These are phyloP conservation scores for Avena atlantica DNA, from an alignment of 176 grass and related monocot genomes.

Conservation along the genomic window DNA sequence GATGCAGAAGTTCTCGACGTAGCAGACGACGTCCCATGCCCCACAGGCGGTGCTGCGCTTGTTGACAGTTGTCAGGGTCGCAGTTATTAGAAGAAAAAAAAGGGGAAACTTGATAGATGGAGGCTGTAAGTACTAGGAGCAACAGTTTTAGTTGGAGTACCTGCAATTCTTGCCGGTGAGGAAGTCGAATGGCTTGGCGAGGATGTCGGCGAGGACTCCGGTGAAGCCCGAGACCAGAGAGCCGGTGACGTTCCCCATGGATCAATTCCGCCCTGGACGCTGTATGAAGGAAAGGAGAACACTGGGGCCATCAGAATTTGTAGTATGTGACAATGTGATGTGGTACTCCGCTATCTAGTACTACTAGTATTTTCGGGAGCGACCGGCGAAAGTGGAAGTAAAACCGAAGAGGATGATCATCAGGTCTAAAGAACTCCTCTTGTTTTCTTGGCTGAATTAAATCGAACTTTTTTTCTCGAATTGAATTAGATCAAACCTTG, in stretches of 20 bases:
- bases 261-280: not conserved
- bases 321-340: no score
- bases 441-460: not conserved
- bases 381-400: no score
- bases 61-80: not conserved
- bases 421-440: not conserved
- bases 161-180: constrained; percentile 68
- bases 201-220: constrained; percentile 47
- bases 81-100: not conserved
- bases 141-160: constrained; percentile 21
- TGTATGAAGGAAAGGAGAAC: not conserved
- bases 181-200: constrained; percentile 63
- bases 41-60: constrained; percentile 47
- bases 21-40: constrained; percentile 70
- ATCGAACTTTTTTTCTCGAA: not conserved
- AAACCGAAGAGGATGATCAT: not conserved
- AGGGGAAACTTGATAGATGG: not conserved
- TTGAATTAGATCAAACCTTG: not conserved
- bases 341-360: no score
- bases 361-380: no score
- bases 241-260: constrained; percentile 56
- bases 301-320: not conserved
- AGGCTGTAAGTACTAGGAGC: not conserved
- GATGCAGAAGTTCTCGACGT: constrained; percentile 70
- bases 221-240: constrained; percentile 55